phyloP scores from a whole-genome alignment of 768 basidiomycete genomes.

The Suillus subalutaceus region DNA sequence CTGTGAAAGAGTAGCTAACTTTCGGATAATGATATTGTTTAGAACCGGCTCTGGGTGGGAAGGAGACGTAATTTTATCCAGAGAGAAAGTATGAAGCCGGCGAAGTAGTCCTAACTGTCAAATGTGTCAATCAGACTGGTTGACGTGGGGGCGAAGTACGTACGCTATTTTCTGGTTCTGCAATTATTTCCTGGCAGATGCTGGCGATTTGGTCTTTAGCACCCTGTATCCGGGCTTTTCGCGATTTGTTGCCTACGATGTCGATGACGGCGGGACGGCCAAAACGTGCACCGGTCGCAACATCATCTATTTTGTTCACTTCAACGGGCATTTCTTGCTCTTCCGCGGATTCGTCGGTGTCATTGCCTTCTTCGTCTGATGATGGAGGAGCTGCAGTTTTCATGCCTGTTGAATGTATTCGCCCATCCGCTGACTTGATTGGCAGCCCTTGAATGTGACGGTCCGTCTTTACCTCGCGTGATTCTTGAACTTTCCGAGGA shows the following conservation, averaged over 20 bases:
- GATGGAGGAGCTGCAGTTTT: constrained; percentile 23
- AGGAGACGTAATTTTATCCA: constrained; percentile 69
- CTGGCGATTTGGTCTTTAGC: constrained; percentile 95
- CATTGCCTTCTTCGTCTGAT: constrained; percentile 34
- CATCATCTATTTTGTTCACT: constrained; percentile 56
- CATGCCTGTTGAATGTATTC: constrained; percentile 61
- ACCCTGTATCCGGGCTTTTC: constrained; percentile 64
- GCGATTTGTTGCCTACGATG: constrained; percentile 67
- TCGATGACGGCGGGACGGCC: constrained; percentile 82
- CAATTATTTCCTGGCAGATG: constrained; percentile 91
- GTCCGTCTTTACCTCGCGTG: constrained; percentile 49
- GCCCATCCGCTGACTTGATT: constrained; percentile 85
- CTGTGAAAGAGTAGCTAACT: constrained; percentile 86
- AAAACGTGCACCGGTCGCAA: constrained; percentile 83
- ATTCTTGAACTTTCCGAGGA: constrained; percentile 54
- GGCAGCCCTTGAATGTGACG: constrained; percentile 68
- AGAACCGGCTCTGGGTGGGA: constrained; percentile 68
- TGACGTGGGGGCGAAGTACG: constrained; percentile 32
- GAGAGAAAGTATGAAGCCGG: constrained; percentile 88
- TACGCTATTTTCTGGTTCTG: constrained; percentile 95
- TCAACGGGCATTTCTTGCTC: constrained; percentile 30
- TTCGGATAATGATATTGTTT: constrained; percentile 84
- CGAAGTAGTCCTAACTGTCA: constrained; percentile 82
- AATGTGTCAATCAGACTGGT: constrained; percentile 11
- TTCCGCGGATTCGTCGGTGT: constrained; percentile 39